phyloP scores from a whole-genome alignment of 2,329 filamentous ascomycete species.

The Aspergillus aculeatinus region DNA sequence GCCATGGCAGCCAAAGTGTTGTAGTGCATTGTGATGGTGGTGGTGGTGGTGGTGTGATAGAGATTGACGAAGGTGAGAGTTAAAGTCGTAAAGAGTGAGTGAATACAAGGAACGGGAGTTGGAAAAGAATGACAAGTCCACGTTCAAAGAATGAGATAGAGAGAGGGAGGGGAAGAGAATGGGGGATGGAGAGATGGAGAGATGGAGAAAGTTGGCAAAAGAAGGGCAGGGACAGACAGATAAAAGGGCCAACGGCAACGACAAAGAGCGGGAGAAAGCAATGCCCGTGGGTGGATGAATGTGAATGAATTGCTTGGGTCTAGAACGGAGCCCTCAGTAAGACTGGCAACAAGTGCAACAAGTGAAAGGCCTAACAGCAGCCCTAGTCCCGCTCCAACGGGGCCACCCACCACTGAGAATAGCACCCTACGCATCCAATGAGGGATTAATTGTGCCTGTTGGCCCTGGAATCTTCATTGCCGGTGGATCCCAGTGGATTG shows the following conservation, averaged over 20 bases:
- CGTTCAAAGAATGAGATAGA: not conserved
- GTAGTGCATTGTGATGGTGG: slow-evolving; percentile 32
- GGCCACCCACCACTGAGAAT: too few species aligned
- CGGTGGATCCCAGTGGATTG: not conserved
- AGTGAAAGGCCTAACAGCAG: not conserved
- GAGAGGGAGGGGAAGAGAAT: slow-evolving; percentile 11
- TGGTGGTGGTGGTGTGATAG: slow-evolving; percentile 9
- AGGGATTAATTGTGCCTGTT: not conserved
- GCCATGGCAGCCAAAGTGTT: slow-evolving; percentile 35
- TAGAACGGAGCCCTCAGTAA: not conserved
- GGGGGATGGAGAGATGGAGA: slow-evolving; percentile 1
- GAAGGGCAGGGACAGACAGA: slow-evolving; percentile 8
- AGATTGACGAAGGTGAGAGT: slow-evolving; percentile 6
- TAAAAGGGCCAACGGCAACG: slow-evolving; percentile 4
- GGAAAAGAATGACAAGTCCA: not conserved
- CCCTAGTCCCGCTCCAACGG: not conserved
- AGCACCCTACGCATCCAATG: not conserved
- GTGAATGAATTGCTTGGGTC: not conserved
- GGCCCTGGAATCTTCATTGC: not conserved
- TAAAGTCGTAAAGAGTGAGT: slow-evolving; percentile 13
- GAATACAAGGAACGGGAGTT: slow-evolving; percentile 5
- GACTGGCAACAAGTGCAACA: too few species aligned
- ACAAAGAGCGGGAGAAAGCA: not conserved
- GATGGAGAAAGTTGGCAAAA: slow-evolving; percentile 2
- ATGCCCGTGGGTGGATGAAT: not conserved